Percentiles rank a stretch among this genome's conserved stretches.
phyloP scores from a whole-genome alignment of 805 yeast genomes.

The Torulaspora franciscae region DNA sequence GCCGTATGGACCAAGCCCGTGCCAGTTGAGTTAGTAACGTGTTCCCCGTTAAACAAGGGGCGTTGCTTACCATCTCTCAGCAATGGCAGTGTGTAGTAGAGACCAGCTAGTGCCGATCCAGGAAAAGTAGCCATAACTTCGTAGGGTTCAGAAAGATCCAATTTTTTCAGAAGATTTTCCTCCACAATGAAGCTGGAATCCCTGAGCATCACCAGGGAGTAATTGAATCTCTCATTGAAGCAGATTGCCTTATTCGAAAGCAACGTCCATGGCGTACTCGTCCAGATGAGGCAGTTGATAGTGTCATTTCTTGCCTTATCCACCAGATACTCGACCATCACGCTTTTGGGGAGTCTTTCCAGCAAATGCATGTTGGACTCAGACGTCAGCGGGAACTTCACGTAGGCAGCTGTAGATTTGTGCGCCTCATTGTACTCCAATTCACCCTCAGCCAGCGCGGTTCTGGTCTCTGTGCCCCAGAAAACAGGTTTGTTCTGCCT shows the following conservation, averaged over 20 bases:
- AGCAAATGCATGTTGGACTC: conserved; percentile 19
- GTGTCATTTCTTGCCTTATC: conserved; percentile 8
- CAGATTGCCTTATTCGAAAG: conserved; percentile 84
- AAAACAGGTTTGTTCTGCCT: conserved; percentile 92
- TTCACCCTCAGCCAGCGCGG: conserved; percentile 96
- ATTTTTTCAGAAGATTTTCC: conserved; percentile 40
- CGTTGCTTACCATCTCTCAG: conserved; percentile 34
- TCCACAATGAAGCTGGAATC: conserved; percentile 55
- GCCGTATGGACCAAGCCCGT: conserved; percentile 97
- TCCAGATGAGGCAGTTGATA: conserved; percentile 68
- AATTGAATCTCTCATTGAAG: conserved; percentile 52
- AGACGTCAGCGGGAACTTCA: conserved; percentile 54
- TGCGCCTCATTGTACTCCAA: conserved; percentile 77
- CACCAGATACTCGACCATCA: conserved; percentile 5
- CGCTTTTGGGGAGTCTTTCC: conserved; percentile 5
- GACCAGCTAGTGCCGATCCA: conserved; percentile 42
- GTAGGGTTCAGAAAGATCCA: conserved; percentile 27
- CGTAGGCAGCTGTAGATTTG: conserved; percentile 60
- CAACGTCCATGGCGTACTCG: conserved; percentile 98
- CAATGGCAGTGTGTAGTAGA: conserved; percentile 55
- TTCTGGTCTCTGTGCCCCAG: conserved; percentile 92
- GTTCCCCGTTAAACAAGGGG: conserved; percentile 73
- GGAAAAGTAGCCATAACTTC: conserved; percentile 30
- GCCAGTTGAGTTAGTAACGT: conserved; percentile 78
- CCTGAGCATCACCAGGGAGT: conserved; percentile 44